These are phyloP conservation scores for Eutrema heterophyllum DNA, from an alignment of 345 rosid genomes.

Conservation along the genomic window DNA sequence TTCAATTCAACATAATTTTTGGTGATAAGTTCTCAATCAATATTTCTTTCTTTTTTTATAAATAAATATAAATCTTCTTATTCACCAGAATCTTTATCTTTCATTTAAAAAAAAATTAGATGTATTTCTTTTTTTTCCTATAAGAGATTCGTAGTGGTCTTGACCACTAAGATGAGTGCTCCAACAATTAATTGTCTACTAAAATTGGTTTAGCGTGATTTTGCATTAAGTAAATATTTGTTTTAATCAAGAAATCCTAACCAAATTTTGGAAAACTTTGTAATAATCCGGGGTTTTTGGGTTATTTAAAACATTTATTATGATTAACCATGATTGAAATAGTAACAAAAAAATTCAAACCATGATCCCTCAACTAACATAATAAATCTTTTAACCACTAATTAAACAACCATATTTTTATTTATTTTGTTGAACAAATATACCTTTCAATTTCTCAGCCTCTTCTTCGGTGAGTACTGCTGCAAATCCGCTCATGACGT, in stretches of 20 bases:
- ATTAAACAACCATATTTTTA: too few species aligned
- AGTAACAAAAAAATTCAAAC: too few species aligned
- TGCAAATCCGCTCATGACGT: slow-evolving; percentile 10
- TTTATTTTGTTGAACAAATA: not conserved
- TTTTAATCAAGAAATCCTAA: too few species aligned
- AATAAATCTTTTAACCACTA: too few species aligned
- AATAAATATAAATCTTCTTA: not conserved
- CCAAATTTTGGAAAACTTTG: too few species aligned
- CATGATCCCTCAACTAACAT: too few species aligned
- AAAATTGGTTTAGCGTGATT: not conserved
- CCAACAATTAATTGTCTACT: not conserved
- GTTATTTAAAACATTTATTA: too few species aligned
- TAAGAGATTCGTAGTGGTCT: not conserved
- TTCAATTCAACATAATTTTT: not conserved
- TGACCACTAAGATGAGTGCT: not conserved
- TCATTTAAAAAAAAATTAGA: not conserved
- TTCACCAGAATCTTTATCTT: not conserved
- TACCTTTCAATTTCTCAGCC: slow-evolving; percentile 16
- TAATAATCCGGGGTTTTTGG: too few species aligned
- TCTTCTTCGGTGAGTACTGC: slow-evolving; percentile 17
- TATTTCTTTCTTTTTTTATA: not conserved
- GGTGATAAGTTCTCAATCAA: not conserved
- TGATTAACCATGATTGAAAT: too few species aligned
- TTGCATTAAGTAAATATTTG: not conserved
- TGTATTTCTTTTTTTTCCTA: not conserved